Base-by-base conservation (phyloP, 371 early-diverging fungal genomes). In the Thermomucor indicae-seudaticae region DNA sequence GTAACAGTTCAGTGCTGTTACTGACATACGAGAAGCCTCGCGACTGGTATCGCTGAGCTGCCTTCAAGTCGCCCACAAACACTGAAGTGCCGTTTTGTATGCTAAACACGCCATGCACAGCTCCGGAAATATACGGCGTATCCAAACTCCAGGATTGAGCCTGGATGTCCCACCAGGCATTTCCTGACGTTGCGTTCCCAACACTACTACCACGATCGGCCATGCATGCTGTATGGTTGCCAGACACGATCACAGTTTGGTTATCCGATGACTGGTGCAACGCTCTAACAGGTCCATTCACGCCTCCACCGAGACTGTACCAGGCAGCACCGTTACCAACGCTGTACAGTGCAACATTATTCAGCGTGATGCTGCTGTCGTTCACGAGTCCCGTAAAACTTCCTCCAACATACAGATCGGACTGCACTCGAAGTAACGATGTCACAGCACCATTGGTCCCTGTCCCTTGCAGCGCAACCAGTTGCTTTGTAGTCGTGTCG, bases 321-420 rank as follows among this genome's bases (percentile, higher is more conserved):
- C 73, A 72, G 11, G 50, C 22, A n/a, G n/a, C n/a, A 6, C 46
- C 31, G 29, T 42, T 34, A 2, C 49, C 34, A 7, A 50, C 24
- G 29, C 51, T 50, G 39, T 66, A 69, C 35, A 47, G 44, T 16
- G 53, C 67, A 22, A 69, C 41, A 49, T 64, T 59, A 11, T 60
- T 50, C 19, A 62, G 43, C 32, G 17, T 29, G 5, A 16, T 20
- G 10, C n/a, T 47, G 22, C 43, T 32, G 25, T 49, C 43, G 25
- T 19, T 35, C 6, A 53, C 47, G 16, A 35, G 32, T 6, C 39
- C 52, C n/a, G 55, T 48, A 27, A 77, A 74, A 7, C 34, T 24
- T 3, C 78, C 78, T 29, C 72, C 74, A 3, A 72, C 60, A 44
- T 52, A 76, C 12, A 65, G 37, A 25, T 70, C 62, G 30, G 30